phyloP scores from a whole-genome alignment of 768 basidiomycete genomes.

The Suillus tomentosus region DNA sequence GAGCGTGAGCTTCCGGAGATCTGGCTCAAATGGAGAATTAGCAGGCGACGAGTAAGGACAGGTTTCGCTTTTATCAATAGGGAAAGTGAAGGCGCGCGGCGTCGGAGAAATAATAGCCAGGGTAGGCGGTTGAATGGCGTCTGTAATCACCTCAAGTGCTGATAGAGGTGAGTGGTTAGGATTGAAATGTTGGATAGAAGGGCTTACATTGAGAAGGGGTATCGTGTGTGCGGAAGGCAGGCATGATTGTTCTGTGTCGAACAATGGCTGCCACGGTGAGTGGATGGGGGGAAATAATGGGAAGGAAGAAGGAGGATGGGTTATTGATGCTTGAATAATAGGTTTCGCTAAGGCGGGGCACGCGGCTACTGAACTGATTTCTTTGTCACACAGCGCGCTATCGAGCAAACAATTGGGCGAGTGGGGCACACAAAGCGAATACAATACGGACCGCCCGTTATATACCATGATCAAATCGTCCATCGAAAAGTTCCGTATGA shows the following conservation, averaged over 20 bases:
- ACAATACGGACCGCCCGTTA: conserved; percentile 59
- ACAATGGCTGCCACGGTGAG: conserved; percentile 36
- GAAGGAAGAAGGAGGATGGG: conserved; percentile 36
- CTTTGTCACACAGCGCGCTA: conserved; percentile 45
- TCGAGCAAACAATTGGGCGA: conserved; percentile 64
- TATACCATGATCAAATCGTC: conserved; percentile 44
- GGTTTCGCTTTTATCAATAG: conserved; percentile 40
- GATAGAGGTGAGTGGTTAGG: conserved; percentile 22
- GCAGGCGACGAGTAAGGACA: conserved; percentile 69
- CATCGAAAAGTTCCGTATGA: conserved; percentile 40
- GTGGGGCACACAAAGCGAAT: conserved; percentile 59
- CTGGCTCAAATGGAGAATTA: conserved; percentile 74
- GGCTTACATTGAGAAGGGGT: conserved; percentile 54
- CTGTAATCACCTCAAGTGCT: conserved; percentile 80
- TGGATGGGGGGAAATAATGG: conserved; percentile 37
- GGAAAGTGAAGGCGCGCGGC: conserved; percentile 53
- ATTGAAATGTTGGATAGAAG: conserved; percentile 8
- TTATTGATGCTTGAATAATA: conserved; percentile 36
- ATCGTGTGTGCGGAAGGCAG: conserved; percentile 79
- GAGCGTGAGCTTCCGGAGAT: conserved; percentile 49
- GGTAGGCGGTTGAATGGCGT: conserved; percentile 56
- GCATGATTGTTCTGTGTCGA: conserved; percentile 57
- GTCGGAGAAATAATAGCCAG: conserved; percentile 61
- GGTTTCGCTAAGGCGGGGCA: conserved; percentile 45
- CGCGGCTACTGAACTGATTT: conserved; percentile 45